Conservation (phyloP, 768 basidiomycete genomes). For the Roridomyces roridus region DNA sequence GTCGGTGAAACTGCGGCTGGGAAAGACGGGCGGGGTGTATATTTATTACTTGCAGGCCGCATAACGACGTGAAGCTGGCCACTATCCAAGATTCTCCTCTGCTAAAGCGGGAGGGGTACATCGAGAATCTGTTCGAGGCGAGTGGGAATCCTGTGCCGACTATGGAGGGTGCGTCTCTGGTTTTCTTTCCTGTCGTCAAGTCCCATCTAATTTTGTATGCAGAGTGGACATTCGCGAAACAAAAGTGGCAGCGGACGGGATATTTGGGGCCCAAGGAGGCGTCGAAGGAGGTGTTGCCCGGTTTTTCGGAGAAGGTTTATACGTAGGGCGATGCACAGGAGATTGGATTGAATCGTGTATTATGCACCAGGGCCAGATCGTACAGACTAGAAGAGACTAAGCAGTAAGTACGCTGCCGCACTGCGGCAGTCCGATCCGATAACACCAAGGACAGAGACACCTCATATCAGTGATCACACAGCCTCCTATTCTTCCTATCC, state of each 20-base stretch:
- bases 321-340: no score
- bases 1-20: no score
- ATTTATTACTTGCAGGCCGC: no score
- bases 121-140: slow-evolving; percentile 52
- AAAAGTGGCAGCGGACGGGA: slow-evolving; percentile 47
- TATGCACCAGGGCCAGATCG: no score
- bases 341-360: no score
- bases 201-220: background rate
- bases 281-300: slow-evolving; percentile 21
- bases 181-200: background rate
- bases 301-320: slow-evolving; percentile 26
- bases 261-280: slow-evolving; percentile 18
- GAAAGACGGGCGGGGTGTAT: no score
- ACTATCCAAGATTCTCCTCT: slow-evolving; percentile 51
- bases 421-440: no score
- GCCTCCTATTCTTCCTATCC: no score
- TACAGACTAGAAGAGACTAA: no score
- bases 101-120: slow-evolving; percentile 47
- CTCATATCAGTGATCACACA: no score
- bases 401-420: no score
- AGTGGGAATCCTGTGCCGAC: slow-evolving; percentile 49
- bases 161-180: slow-evolving; percentile 43
- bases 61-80: slow-evolving; percentile 49
- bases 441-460: no score
- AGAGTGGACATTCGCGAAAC: slow-evolving; percentile 55